Conservation (phyloP, 1,284 basidiomycete genomes). For the Rhodotorula sp. region DNA sequence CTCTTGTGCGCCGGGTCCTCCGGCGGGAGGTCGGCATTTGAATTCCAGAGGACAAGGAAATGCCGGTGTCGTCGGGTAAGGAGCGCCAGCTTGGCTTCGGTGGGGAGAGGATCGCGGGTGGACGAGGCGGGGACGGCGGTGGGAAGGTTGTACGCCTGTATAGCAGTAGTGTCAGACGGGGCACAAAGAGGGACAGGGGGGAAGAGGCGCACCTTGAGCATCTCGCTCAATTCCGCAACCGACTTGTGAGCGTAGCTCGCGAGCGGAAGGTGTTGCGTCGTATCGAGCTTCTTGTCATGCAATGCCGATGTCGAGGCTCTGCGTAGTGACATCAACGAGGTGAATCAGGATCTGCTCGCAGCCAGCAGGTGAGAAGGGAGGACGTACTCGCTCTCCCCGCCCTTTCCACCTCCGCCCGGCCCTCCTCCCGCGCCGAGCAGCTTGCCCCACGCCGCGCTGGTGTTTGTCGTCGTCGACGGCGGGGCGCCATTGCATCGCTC, state of each 20-base stretch:
- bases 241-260: slow-evolving; percentile 16
- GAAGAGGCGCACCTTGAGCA: slow-evolving; percentile 20
- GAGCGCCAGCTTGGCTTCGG: slow-evolving; percentile 6
- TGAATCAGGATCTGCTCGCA: neutral
- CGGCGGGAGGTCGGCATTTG: slow-evolving; percentile 28
- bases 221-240: slow-evolving; percentile 4
- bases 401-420: neutral
- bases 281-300: neutral
- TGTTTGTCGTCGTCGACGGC: neutral
- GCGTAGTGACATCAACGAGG: neutral
- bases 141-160: slow-evolving; percentile 10
- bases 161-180: neutral
- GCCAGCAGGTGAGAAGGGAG: neutral
- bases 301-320: neutral
- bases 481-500: slow-evolving; percentile 9
- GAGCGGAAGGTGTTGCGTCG: slow-evolving; percentile 11
- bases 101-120: neutral
- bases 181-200: neutral
- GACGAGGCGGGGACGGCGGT: neutral
- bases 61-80: slow-evolving; percentile 20
- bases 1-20: slow-evolving; percentile 18
- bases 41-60: slow-evolving; percentile 34
- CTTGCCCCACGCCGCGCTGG: slow-evolving; percentile 6
- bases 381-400: neutral
- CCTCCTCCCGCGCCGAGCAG: neutral